Conservation (phyloP, 1,284 basidiomycete genomes). For the Cryptococcus sp. region DNA sequence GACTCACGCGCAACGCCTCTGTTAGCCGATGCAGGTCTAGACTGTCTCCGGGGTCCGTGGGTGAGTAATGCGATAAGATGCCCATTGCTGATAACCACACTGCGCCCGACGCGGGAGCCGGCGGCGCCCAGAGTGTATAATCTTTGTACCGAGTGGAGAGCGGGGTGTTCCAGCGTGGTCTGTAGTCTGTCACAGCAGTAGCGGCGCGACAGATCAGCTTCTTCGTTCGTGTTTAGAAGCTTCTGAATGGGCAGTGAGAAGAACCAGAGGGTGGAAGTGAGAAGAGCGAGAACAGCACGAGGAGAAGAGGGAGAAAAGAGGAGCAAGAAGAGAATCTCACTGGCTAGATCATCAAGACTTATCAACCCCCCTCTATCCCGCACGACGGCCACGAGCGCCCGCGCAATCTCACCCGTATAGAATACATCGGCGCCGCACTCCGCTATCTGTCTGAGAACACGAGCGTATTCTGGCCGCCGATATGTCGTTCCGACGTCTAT, state of each 20-base stretch:
- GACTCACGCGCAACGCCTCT: constrained; percentile 38
- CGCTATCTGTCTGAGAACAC: constrained; percentile 37
- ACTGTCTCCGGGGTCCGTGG: constrained; percentile 16
- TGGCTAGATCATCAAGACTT: constrained; percentile 38
- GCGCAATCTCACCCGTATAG: constrained; percentile 41
- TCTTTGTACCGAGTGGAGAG: constrained; percentile 32
- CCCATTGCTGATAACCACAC: constrained; percentile 41
- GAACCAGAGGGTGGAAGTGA: too few relatives aligned
- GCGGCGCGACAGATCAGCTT: background rate
- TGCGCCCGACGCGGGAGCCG: constrained; percentile 47
- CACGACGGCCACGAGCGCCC: constrained; percentile 33
- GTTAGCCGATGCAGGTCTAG: constrained; percentile 35
- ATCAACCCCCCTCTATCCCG: constrained; percentile 39
- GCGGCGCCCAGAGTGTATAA: constrained; percentile 35
- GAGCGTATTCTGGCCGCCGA: constrained; percentile 39
- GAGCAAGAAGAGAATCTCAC: constrained; percentile 17
- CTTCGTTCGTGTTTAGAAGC: background rate
- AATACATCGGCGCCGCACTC: constrained; percentile 37
- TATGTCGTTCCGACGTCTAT: constrained; percentile 28
- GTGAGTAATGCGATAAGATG: constrained; percentile 29
- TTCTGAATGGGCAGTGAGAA: background rate
- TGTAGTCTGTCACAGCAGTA: constrained; percentile 30
- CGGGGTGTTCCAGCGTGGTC: constrained; percentile 28
- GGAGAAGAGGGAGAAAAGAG: too few relatives aligned
- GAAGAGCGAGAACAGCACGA: too few relatives aligned